Evolutionary conservation across 1,139 yeast species (phyloP).

Genomic region (Dujonia santamariae): DNA sequence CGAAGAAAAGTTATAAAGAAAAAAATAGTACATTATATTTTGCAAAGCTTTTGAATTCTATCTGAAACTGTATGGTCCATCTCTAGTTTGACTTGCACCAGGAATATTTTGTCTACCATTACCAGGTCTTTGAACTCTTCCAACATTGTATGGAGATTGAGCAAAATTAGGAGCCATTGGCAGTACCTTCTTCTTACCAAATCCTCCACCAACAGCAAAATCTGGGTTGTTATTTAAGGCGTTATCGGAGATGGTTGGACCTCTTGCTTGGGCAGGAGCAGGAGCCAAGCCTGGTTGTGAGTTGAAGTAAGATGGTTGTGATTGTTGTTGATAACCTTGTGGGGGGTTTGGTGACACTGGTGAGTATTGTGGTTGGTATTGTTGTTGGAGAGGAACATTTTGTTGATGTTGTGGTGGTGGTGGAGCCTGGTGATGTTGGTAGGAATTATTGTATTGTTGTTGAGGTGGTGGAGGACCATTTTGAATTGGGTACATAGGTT

Average conservation of each 20-base stretch:
- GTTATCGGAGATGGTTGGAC: constrained; percentile 45
- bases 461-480: constrained; percentile 15
- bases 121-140: constrained; percentile 4
- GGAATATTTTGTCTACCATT: constrained; percentile 3
- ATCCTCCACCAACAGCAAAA: constrained; percentile 34
- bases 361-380: constrained; percentile 11
- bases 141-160: constrained; percentile 4
- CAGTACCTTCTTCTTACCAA: constrained; percentile 3
- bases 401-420: constrained; percentile 8
- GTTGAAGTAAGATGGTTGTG: constrained; percentile 12
- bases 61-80: constrained; percentile 13
- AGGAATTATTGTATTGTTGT: constrained; percentile 6
- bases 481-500: constrained; percentile 1
- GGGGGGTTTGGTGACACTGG: constrained; percentile 10
- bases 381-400: constrained; percentile 11
- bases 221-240: constrained; percentile 53
- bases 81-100: constrained; percentile 7
- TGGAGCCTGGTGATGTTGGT: constrained; percentile 7
- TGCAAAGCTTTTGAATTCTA: too few relatives aligned
- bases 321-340: constrained; percentile 13
- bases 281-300: constrained; percentile 8
- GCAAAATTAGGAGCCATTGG: constrained; percentile 5
- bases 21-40: too few relatives aligned
- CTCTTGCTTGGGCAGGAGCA: constrained; percentile 13
- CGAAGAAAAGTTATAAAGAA: too few relatives aligned